Evolutionary conservation across 192 early-diverging fungal species (phyloP).

Genomic region (Gorgonomyces haynaldii): DNA sequence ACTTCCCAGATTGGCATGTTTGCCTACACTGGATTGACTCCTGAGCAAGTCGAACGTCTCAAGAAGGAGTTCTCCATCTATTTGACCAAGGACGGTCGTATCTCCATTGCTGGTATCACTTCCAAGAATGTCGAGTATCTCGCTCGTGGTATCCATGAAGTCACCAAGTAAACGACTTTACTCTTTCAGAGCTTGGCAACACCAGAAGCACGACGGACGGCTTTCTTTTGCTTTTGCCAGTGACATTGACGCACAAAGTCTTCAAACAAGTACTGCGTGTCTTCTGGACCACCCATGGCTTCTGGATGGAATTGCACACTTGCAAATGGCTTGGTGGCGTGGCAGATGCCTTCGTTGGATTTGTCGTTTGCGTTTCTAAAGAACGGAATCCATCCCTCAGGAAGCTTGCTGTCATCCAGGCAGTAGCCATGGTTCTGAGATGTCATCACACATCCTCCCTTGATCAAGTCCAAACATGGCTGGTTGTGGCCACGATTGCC

Average conservation of each 20-base stretch:
- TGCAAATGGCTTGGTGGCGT: slow-evolving; percentile 55
- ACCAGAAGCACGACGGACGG: too few relatives aligned
- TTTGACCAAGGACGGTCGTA: slow-evolving; percentile 87
- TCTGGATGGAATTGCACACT: slow-evolving; percentile 96
- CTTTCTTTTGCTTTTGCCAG: slow-evolving; percentile 15
- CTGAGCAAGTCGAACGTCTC: slow-evolving; percentile 78
- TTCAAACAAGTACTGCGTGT: slow-evolving; percentile 84
- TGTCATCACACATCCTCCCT: slow-evolving; percentile 76
- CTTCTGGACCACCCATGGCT: slow-evolving; percentile 83
- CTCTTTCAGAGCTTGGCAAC: too few relatives aligned
- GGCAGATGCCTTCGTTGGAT: slow-evolving; percentile 86
- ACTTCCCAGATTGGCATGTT: slow-evolving; percentile 96
- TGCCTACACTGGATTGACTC: slow-evolving; percentile 84
- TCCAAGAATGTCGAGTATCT: slow-evolving; percentile 89
- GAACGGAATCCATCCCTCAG: slow-evolving; percentile 70
- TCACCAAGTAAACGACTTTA: slow-evolving; percentile 59
- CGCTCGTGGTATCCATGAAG: slow-evolving; percentile 87
- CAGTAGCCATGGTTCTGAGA: slow-evolving; percentile 93
- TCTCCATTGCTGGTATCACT: slow-evolving; percentile 93
- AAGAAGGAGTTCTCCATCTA: slow-evolving; percentile 80
- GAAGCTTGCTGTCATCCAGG: slow-evolving; percentile 56
- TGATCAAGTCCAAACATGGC: slow-evolving; percentile 69
- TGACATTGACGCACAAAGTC: slow-evolving; percentile 57
- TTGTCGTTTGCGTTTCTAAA: slow-evolving; percentile 94
- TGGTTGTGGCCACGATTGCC: slow-evolving; percentile 97